Evolutionary conservation across 495 filamentous ascomycete species (phyloP).

Genomic region (Talaromyces trachyspermus): DNA sequence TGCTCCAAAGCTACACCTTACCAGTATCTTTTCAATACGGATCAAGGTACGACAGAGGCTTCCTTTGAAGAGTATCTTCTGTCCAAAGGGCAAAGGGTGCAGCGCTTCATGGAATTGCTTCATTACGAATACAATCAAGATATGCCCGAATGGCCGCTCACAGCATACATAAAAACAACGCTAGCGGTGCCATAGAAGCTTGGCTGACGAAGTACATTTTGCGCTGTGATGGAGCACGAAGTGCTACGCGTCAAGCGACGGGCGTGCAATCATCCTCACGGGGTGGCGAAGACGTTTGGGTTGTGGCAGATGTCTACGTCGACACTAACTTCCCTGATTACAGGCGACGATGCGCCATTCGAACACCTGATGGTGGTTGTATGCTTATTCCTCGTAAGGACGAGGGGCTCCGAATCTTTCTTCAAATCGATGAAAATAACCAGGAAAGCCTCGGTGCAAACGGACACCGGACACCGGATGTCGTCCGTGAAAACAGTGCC

Average conservation of each 20-base stretch:
- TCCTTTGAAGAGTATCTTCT: slow-evolving; percentile 1
- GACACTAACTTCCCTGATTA: slow-evolving; percentile 35
- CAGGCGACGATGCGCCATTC: slow-evolving; percentile 23
- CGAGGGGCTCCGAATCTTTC: background rate
- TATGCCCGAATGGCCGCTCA: background rate
- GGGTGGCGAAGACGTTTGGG: slow-evolving; percentile 32
- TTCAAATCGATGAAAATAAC: background rate
- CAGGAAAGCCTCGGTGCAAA: too few species aligned
- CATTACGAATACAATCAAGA: background rate
- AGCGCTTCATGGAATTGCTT: background rate
- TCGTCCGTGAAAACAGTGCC: too few species aligned
- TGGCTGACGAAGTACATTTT: slow-evolving; percentile 4
- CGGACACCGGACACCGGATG: too few species aligned
- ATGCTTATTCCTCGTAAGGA: slow-evolving; percentile 31
- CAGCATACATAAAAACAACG: background rate
- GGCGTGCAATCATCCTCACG: too few species aligned
- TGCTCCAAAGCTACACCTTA: background rate
- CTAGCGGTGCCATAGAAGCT: background rate
- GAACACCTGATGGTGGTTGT: slow-evolving; percentile 18
- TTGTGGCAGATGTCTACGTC: slow-evolving; percentile 29
- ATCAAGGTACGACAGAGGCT: background rate
- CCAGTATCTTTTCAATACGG: background rate
- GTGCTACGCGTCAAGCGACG: background rate
- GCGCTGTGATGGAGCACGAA: background rate
- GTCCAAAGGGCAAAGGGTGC: background rate